Evolutionary conservation across 768 basidiomycete genomes (phyloP), one percentile per base, ranked within the genome.

Genomic region (Boletus sensibilis): DNA sequence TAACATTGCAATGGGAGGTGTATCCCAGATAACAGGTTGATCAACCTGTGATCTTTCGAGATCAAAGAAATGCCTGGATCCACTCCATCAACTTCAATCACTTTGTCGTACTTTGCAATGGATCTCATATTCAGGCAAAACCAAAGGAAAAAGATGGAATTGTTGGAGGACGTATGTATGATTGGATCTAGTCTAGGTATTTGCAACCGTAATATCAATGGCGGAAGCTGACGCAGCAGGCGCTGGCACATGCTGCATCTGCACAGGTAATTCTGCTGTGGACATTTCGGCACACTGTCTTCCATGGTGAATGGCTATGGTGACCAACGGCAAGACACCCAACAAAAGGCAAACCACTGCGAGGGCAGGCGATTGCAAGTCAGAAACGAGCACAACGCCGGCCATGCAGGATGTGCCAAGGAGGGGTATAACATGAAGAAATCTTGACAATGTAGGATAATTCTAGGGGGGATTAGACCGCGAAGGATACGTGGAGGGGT

Each of bases 371-470:
- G 69, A 67, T 20, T 51, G 38, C 25, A 61, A 9, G 6, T 8
- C 34, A 5, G 21, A n/a, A 31, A 48, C 34, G 2, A 70, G 52
- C 35, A 57, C 50, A 11, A 62, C n/a, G 5, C 45, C 20, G 1
- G 58, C 55, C 33, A 63, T 52, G 10, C 50, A 54, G 3, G 45
- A 59, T 35, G 42, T 57, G 18, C 58, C 61, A 2, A 66, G 27
- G 3, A 57, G 52, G 52, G 69, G 68, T 14, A 70, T 23, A 3
- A 21, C 45, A 44, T 70, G 60, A 3, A 69, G 52, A 20, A 60
- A 23, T 37, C 25, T 60, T n/a, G 57, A 57, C 12, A 62, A 3
- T 0, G 47, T 49, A n/a, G 50, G 50, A 50, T 45, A 18, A 1
- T 43, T 35, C 66, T 70, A 0, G 37, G 1, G 29, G 16, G 3